Percentiles rank a stretch among this genome's conserved stretches.
Evolutionary conservation across 2,329 filamentous ascomycete species (phyloP).

Genomic region (Beauveria rudraprayagi): DNA sequence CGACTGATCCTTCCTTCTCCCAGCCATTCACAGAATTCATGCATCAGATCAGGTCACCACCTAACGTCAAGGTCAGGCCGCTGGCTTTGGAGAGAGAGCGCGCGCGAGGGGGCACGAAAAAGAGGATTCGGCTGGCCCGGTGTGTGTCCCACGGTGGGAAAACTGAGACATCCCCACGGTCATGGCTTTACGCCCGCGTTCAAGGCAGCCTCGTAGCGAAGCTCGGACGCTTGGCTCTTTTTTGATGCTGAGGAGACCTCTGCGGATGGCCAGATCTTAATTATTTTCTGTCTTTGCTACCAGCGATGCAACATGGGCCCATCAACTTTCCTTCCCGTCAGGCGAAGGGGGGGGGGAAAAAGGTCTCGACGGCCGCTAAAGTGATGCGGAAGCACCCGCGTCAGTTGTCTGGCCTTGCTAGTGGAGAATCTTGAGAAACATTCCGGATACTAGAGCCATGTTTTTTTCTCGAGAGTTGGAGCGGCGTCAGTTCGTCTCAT

Average conservation of each 20-base stretch:
- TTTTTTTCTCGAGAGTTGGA: conserved; percentile 1
- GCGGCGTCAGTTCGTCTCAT: background rate
- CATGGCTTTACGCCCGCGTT: conserved; percentile 2
- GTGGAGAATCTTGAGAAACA: background rate
- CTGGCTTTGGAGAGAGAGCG: background rate
- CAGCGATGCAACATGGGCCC: background rate
- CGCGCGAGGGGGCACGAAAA: background rate
- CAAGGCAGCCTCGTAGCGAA: background rate
- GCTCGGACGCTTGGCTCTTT: background rate
- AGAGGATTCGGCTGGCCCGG: background rate
- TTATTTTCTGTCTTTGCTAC: background rate
- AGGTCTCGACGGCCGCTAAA: background rate
- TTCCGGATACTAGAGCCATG: background rate
- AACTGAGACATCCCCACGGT: conserved; percentile 10
- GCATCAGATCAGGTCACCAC: background rate
- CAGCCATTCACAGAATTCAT: conserved; percentile 6
- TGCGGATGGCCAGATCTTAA: background rate
- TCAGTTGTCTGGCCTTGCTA: background rate
- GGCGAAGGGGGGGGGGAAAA: background rate
- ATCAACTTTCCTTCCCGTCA: background rate
- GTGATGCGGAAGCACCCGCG: conserved; percentile 8
- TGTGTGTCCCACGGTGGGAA: background rate
- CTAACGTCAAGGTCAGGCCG: background rate
- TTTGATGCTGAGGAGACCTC: background rate
- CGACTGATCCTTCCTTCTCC: background rate